phyloP scores from a whole-genome alignment of 768 basidiomycete genomes.

The Chalciporus piperatus region DNA sequence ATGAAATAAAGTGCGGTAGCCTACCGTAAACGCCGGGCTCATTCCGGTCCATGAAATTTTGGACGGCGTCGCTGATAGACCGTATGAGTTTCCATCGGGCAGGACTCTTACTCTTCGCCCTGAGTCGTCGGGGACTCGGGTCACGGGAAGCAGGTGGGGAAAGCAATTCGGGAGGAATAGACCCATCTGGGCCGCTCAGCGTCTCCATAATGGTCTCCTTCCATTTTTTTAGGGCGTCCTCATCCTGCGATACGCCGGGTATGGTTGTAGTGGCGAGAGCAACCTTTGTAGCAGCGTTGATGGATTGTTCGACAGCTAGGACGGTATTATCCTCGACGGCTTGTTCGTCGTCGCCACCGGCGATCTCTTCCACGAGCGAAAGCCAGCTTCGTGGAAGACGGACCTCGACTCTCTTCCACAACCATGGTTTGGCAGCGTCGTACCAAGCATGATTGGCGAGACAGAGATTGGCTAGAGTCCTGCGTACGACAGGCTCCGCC shows the following conservation, averaged over 20 bases:
- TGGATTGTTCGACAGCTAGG: slow-evolving; percentile 60
- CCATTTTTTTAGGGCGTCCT: slow-evolving; percentile 45
- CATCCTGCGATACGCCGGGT: slow-evolving; percentile 36
- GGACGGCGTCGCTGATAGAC: slow-evolving; percentile 76
- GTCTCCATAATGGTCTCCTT: slow-evolving; percentile 60
- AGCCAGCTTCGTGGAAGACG: slow-evolving; percentile 85
- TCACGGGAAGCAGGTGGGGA: slow-evolving; percentile 81
- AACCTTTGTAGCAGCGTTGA: slow-evolving; percentile 64
- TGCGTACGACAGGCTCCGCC: slow-evolving; percentile 63
- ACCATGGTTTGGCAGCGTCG: slow-evolving; percentile 82
- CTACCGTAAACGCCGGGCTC: slow-evolving; percentile 73
- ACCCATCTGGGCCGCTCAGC: slow-evolving; percentile 60
- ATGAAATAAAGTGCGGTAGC: slow-evolving; percentile 18
- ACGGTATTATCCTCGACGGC: slow-evolving; percentile 52
- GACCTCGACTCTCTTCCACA: slow-evolving; percentile 83
- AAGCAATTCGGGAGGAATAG: slow-evolving; percentile 72
- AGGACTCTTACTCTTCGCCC: slow-evolving; percentile 77
- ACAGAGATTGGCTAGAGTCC: slow-evolving; percentile 67
- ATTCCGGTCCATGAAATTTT: slow-evolving; percentile 59
- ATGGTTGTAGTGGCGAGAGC: slow-evolving; percentile 47
- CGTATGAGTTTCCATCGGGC: slow-evolving; percentile 81
- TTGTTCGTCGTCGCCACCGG: slow-evolving; percentile 64
- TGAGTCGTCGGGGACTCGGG: slow-evolving; percentile 73
- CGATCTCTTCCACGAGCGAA: slow-evolving; percentile 73
- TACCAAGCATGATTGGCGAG: slow-evolving; percentile 78